Percentiles rank a stretch among this genome's conserved stretches.
These are phyloP conservation scores for Penstemon davidsonii DNA, from an alignment of 257 asterid genomes.

Conservation along the genomic window DNA sequence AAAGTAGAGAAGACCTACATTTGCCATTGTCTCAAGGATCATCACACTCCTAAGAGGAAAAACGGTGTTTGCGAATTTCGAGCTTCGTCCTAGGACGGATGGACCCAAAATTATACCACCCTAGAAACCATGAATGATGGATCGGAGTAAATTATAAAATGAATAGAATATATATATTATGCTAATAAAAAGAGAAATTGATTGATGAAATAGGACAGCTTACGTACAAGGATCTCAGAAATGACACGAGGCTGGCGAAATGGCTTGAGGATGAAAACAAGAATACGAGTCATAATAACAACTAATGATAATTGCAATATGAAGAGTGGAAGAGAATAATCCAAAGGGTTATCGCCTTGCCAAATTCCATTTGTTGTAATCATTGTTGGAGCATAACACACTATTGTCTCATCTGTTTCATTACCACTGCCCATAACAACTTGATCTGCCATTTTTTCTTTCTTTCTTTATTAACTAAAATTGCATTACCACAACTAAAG, in stretches of 20 bases:
- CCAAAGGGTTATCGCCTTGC: conserved; percentile 95
- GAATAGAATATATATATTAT: background rate
- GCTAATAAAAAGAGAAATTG: background rate
- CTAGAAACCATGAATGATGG: too few species aligned
- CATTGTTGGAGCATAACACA: conserved; percentile 96
- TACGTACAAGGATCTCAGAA: conserved; percentile 89
- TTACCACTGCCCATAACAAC: conserved; percentile 17
- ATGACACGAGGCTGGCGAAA: conserved; percentile 94
- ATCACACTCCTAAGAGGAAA: conserved; percentile 91
- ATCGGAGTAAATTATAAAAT: too few species aligned
- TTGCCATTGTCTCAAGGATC: conserved; percentile 96
- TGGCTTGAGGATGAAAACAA: conserved; percentile 77
- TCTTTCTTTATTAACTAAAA: too few species aligned
- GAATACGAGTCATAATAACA: conserved; percentile 66
- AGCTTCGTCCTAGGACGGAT: conserved; percentile 67
- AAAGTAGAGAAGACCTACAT: conserved; percentile 90
- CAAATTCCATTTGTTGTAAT: conserved; percentile 86
- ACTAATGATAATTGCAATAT: conserved; percentile 75
- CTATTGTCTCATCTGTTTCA: conserved; percentile 48
- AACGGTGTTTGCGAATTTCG: conserved; percentile 45
- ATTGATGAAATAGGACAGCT: conserved; percentile 27
- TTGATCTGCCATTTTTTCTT: conserved; percentile 34
- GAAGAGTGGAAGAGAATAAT: conserved; percentile 90
- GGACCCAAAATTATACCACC: conserved; percentile 94
- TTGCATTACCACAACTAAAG: too few species aligned